These are phyloP conservation scores for Carex parvula DNA, from an alignment of 176 grass and related monocot species.

Conservation along the genomic window DNA sequence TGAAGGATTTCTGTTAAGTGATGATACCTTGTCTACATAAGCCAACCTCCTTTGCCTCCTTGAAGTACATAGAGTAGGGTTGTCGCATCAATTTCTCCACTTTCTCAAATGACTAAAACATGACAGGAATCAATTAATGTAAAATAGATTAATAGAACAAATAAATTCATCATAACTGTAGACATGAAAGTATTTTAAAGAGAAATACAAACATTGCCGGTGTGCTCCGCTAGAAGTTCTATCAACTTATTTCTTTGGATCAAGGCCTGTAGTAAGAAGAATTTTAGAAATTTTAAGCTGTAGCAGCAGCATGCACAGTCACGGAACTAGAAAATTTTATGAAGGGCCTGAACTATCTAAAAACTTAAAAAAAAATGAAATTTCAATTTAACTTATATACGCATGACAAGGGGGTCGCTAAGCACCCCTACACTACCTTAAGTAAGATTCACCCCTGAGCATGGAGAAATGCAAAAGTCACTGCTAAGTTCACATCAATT, in stretches of 20 bases:
- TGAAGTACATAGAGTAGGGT: conserved; percentile 68
- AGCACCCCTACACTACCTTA: too few species aligned
- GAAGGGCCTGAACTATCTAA: too few species aligned
- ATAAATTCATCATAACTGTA: conserved; percentile 25
- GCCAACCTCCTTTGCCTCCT: conserved; percentile 89
- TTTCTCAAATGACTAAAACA: conserved; percentile 60
- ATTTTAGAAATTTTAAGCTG: not conserved
- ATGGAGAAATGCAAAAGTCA: not conserved
- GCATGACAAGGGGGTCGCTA: too few species aligned
- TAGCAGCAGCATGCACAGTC: too few species aligned
- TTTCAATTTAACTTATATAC: too few species aligned
- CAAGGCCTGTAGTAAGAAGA: conserved; percentile 48
- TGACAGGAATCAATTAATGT: not conserved
- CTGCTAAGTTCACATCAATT: conserved; percentile 5
- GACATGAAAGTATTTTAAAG: conserved; percentile 1
- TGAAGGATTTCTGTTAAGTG: conserved; percentile 17
- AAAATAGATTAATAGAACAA: conserved; percentile 11
- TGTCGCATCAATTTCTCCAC: conserved; percentile 67
- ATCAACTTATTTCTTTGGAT: conserved; percentile 70
- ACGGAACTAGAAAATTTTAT: too few species aligned
- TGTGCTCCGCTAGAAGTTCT: conserved; percentile 83
- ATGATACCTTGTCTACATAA: conserved; percentile 92
- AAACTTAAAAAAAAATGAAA: too few species aligned
- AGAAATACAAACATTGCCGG: conserved; percentile 73
- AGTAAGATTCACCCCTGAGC: too few species aligned